phyloP scores from a whole-genome alignment of 2,329 filamentous ascomycete genomes.

The Epichloe aotearoae region DNA sequence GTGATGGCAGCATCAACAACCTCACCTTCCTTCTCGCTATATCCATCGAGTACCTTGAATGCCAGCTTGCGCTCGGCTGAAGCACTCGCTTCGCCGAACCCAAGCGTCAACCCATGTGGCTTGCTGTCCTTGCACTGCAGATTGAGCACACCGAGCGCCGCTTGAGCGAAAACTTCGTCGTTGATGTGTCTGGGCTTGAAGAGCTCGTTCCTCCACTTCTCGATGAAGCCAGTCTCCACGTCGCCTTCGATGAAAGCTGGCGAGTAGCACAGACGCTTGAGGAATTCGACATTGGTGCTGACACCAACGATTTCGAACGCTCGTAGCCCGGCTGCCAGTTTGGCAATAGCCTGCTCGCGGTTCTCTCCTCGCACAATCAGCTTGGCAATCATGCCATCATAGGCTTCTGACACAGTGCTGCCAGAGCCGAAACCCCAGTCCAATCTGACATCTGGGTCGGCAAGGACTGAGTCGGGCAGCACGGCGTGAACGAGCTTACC shows the following conservation, averaged over 20 bases:
- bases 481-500: conserved; percentile 73
- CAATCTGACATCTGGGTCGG: conserved; percentile 65
- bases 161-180: conserved; percentile 73
- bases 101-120: conserved; percentile 38
- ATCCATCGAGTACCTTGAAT: conserved; percentile 46
- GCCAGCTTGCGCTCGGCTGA: conserved; percentile 32
- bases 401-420: conserved; percentile 84
- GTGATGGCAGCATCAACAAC: conserved; percentile 40
- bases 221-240: conserved; percentile 93
- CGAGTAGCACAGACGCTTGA: conserved; percentile 75
- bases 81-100: conserved; percentile 35
- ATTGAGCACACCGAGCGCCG: conserved; percentile 61
- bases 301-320: conserved; percentile 88
- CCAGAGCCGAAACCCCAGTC: conserved; percentile 88
- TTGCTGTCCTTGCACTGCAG: conserved; percentile 27
- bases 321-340: conserved; percentile 65
- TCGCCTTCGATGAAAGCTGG: conserved; percentile 73
- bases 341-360: conserved; percentile 69
- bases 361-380: conserved; percentile 78
- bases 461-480: conserved; percentile 49
- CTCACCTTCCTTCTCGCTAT: conserved; percentile 49
- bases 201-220: conserved; percentile 69
- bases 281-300: conserved; percentile 91
- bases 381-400: conserved; percentile 98
- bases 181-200: conserved; percentile 51